These are phyloP conservation scores for Venturia carpophila DNA, from an alignment of 2,329 filamentous ascomycete species.

Conservation along the genomic window DNA sequence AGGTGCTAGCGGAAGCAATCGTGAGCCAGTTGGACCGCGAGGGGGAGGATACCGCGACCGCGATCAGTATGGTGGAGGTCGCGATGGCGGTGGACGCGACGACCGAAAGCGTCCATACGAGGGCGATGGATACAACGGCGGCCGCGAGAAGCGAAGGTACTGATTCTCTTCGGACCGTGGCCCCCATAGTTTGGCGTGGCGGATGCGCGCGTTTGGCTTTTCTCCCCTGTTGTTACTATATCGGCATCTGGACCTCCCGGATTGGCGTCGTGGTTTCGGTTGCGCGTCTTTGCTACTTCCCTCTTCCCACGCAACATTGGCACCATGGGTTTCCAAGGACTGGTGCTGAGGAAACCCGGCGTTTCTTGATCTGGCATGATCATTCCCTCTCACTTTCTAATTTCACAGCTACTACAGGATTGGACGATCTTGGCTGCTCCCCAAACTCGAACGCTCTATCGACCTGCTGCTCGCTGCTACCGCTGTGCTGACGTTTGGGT, in stretches of 20 bases:
- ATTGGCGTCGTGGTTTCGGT: background rate
- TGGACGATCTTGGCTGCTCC: background rate
- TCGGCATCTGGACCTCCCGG: conserved; percentile 3
- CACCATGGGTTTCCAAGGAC: background rate
- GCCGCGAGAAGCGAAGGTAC: conserved; percentile 53
- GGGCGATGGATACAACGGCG: conserved; percentile 71
- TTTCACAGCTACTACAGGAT: conserved; percentile 3
- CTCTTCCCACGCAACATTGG: background rate
- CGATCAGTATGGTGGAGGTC: conserved; percentile 38
- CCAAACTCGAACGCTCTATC: background rate
- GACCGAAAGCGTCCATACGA: conserved; percentile 58
- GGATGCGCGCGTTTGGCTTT: background rate
- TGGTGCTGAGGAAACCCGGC: background rate
- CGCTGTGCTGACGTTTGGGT: background rate
- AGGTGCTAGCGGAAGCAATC: conserved; percentile 62
- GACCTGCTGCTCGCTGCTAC: background rate
- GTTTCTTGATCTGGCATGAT: background rate
- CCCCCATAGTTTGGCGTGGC: background rate
- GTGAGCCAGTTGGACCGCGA: conserved; percentile 65
- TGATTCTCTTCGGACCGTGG: conserved; percentile 27
- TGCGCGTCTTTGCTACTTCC: conserved; percentile 9
- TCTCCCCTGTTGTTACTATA: background rate
- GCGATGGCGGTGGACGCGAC: conserved; percentile 43
- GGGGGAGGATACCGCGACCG: conserved; percentile 34
- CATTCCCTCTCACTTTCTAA: background rate